Percentiles rank a stretch among this genome's conserved stretches.
phyloP scores from a whole-genome alignment of 305 asterid species.

The Solanum hybrid region DNA sequence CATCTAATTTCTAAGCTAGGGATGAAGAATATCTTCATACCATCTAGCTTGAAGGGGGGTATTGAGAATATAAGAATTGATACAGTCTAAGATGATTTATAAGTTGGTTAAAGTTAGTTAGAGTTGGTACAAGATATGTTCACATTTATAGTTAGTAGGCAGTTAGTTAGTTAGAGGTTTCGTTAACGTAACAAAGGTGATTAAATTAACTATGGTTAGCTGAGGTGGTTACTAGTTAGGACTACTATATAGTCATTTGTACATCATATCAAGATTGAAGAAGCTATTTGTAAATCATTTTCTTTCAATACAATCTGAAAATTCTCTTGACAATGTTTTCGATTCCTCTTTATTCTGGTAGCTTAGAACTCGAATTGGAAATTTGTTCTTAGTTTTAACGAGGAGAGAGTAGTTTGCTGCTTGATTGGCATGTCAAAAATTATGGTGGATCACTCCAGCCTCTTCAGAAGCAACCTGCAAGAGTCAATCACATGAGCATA shows the following conservation, averaged over 20 bases:
- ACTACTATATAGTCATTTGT: neutral
- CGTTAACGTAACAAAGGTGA: neutral
- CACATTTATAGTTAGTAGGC: neutral
- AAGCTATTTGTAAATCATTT: neutral
- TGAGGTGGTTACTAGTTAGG: neutral
- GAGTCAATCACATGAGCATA: neutral
- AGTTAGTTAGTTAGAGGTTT: neutral
- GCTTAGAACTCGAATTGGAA: neutral
- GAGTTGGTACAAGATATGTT: neutral
- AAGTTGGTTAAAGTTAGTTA: neutral
- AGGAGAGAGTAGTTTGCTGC: neutral
- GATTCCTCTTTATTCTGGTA: neutral
- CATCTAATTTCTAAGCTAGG: neutral
- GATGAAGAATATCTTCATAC: neutral
- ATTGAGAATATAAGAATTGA: neutral
- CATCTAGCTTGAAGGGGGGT: neutral
- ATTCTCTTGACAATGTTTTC: neutral
- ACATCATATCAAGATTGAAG: neutral
- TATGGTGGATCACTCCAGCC: neutral
- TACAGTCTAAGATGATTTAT: neutral
- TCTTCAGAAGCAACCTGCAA: neutral
- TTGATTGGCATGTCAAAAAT: neutral
- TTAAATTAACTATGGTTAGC: neutral
- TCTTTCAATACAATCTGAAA: neutral
- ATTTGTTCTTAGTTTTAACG: neutral